Conservation (phyloP, 2,329 filamentous ascomycete species). For the Pochonia chlamydosporia region DNA sequence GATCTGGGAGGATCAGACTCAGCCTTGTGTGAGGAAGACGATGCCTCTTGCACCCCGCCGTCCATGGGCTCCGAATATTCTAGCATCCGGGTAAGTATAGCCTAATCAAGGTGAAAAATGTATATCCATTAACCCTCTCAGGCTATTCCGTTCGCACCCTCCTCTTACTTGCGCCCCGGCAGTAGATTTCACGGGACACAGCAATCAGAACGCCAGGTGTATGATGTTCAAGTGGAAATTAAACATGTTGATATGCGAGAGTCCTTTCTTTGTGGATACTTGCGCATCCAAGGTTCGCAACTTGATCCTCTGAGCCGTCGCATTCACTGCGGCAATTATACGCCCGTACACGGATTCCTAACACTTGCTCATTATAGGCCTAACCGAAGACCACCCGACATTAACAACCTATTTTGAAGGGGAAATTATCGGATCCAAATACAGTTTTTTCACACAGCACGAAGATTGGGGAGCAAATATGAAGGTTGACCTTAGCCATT, state of each 20-base stretch:
- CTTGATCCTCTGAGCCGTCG: background rate
- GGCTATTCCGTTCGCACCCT: constrained; percentile 73
- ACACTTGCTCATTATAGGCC: constrained; percentile 45
- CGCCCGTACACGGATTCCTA: background rate
- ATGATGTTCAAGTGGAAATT: constrained; percentile 94
- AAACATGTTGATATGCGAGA: constrained; percentile 94
- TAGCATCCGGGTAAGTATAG: constrained; percentile 26
- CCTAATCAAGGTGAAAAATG: background rate
- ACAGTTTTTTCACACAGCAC: constrained; percentile 88
- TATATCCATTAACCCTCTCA: constrained; percentile 27
- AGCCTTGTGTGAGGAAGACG: constrained; percentile 21
- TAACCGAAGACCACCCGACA: constrained; percentile 95
- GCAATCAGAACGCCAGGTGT: constrained; percentile 85
- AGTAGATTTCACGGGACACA: constrained; percentile 89
- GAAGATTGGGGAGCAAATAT: constrained; percentile 86
- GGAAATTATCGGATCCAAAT: constrained; percentile 92
- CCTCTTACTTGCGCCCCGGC: constrained; percentile 78
- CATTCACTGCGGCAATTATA: background rate
- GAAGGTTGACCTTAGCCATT: constrained; percentile 88
- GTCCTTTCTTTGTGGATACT: constrained; percentile 89
- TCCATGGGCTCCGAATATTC: constrained; percentile 34
- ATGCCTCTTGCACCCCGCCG: constrained; percentile 20
- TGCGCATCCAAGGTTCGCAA: constrained; percentile 79
- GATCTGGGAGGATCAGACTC: constrained; percentile 19
- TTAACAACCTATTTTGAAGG: constrained; percentile 97